Conservation (phyloP, 2,329 filamentous ascomycete species). For the Hymenoscyphus salicellus region DNA sequence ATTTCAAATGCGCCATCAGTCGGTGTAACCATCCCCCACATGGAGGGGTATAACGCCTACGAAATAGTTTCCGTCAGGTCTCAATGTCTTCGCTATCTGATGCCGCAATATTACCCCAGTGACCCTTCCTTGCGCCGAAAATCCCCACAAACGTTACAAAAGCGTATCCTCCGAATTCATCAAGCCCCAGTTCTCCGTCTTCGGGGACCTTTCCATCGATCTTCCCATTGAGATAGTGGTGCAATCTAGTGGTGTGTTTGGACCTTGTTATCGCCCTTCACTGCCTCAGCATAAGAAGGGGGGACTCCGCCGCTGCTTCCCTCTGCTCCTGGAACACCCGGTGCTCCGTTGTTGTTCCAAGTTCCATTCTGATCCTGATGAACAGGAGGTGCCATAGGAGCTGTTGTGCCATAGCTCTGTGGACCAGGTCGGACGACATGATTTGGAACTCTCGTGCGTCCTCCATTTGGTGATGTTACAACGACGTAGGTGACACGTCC, state of each 20-base stretch:
- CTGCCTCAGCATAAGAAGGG: constrained; percentile 85
- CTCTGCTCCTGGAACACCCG: constrained; percentile 22
- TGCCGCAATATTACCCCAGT: not conserved
- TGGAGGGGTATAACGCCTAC: not conserved
- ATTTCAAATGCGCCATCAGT: not conserved
- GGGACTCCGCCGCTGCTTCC: constrained; percentile 52
- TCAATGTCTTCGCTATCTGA: not conserved
- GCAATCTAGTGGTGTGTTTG: constrained; percentile 49
- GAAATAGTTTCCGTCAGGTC: not conserved
- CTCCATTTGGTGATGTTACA: constrained; percentile 51
- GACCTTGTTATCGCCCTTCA: constrained; percentile 87
- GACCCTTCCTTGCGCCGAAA: not conserved
- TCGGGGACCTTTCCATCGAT: not conserved
- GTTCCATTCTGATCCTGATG: constrained; percentile 35
- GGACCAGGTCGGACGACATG: constrained; percentile 2
- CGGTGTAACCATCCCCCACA: not conserved
- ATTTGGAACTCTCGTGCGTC: constrained; percentile 27
- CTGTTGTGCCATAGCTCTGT: constrained; percentile 33
- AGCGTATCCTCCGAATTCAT: not conserved
- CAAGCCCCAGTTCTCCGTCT: not conserved
- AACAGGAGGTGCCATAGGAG: constrained; percentile 36
- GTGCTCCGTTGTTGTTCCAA: constrained; percentile 35
- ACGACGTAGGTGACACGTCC: constrained; percentile 75
- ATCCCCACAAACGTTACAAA: not conserved
- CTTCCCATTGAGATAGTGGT: not conserved